Percentiles rank a stretch among this genome's conserved stretches.
Evolutionary conservation across 73 alveolate genomes (phyloP).

Genomic region (Paramecium caudatum): DNA sequence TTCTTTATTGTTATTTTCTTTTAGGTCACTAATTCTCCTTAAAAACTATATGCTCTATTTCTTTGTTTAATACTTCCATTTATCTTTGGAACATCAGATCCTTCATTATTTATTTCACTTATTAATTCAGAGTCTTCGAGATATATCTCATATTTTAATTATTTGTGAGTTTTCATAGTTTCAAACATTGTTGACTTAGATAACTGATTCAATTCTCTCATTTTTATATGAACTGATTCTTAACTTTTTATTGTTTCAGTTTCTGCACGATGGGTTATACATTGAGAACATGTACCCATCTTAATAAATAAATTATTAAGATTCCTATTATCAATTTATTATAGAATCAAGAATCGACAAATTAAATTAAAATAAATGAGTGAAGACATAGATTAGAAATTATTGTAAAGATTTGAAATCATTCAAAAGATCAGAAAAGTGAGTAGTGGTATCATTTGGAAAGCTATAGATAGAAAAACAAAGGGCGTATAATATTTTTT

Average conservation of each 20-base stretch:
- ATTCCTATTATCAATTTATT: no score
- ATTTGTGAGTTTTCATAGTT: constrained; percentile 11
- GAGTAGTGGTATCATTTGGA: constrained; percentile 49
- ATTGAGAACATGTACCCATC: no score
- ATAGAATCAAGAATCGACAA: no score
- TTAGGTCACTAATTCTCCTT: no score
- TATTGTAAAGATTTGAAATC: constrained; percentile 46
- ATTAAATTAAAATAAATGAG: constrained; percentile 10
- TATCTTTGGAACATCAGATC: constrained; percentile 2
- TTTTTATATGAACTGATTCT: neutral
- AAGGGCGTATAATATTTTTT: constrained; percentile 2
- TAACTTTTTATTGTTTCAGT: no score
- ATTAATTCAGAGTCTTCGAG: neutral
- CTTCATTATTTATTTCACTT: constrained; percentile 13
- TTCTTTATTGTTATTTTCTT: no score
- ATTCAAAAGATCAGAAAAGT: constrained; percentile 43
- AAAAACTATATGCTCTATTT: neutral
- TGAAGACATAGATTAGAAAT: constrained; percentile 58
- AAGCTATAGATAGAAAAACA: constrained; percentile 59
- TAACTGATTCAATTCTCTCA: neutral
- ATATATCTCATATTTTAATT: neutral
- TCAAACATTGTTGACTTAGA: constrained; percentile 13
- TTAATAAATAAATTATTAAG: no score
- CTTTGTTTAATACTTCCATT: constrained; percentile 8
- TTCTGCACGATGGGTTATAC: no score